These are phyloP conservation scores for Nannochloropsis granulata DNA, from an alignment of 108 stramenopile species.

Conservation along the genomic window DNA sequence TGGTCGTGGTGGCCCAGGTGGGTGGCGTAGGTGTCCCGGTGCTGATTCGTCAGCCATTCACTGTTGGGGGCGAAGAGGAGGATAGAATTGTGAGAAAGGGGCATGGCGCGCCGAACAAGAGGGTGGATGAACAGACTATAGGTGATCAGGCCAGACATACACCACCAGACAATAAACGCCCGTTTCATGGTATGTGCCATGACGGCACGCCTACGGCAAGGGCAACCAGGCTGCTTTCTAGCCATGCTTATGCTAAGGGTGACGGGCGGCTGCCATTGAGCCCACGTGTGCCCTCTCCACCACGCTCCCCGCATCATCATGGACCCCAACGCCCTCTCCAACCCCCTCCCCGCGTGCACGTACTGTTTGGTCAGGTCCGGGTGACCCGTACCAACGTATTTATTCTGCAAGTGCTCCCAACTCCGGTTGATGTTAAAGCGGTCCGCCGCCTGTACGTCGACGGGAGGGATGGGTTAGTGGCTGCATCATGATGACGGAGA, in stretches of 20 bases:
- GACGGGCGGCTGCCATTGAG: neutral
- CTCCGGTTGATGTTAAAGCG: slow-evolving; percentile 39
- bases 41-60: slow-evolving; percentile 92
- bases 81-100: neutral
- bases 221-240: neutral
- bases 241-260: neutral
- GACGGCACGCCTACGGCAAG: neutral
- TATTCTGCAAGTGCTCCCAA: slow-evolving; percentile 42
- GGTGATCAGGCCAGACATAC: too few relatives aligned
- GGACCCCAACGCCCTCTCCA: too few relatives aligned
- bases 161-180: neutral
- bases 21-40: slow-evolving; percentile 87
- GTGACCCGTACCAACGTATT: slow-evolving; percentile 49
- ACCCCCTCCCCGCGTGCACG: neutral
- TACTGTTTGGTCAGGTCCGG: slow-evolving; percentile 46
- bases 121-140: neutral
- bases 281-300: neutral
- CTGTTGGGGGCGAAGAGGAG: neutral
- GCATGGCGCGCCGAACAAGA: neutral
- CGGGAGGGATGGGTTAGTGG: neutral
- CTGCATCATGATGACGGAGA: too few relatives aligned
- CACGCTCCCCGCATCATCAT: too few relatives aligned
- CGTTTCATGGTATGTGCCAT: neutral
- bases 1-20: slow-evolving; percentile 90
- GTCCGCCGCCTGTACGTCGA: slow-evolving; percentile 30